phyloP scores from a whole-genome alignment of 139 green algal genomes.

The Mesotaenium endlicherianum region DNA sequence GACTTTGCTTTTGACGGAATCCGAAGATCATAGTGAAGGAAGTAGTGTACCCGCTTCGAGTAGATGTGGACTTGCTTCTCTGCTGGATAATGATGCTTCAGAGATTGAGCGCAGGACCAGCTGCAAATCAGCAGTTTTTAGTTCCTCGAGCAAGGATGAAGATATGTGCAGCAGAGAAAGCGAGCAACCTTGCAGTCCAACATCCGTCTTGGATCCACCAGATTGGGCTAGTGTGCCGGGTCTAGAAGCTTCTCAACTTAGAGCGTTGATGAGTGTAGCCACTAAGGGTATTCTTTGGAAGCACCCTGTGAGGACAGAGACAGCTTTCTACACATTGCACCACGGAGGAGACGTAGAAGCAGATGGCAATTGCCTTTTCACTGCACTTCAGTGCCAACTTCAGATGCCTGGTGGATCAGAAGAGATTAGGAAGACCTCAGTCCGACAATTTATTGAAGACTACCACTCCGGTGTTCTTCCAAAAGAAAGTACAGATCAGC shows the following conservation, averaged over 20 bases:
- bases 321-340: slow-evolving; percentile 29
- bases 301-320: background rate
- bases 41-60: too few species aligned
- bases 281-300: slow-evolving; percentile 29
- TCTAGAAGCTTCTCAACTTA: slow-evolving; percentile 14
- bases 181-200: too few species aligned
- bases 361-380: slow-evolving; percentile 46
- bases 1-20: too few species aligned
- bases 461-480: slow-evolving; percentile 20
- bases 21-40: too few species aligned
- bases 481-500: background rate
- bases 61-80: too few species aligned
- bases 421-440: slow-evolving; percentile 9
- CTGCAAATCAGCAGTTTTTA: too few species aligned
- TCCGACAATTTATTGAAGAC: slow-evolving; percentile 31
- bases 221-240: slow-evolving; percentile 21
- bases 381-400: slow-evolving; percentile 7
- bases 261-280: slow-evolving; percentile 1
- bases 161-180: too few species aligned
- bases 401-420: background rate
- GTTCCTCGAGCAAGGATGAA: too few species aligned
- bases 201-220: too few species aligned
- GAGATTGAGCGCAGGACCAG: too few species aligned
- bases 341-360: slow-evolving; percentile 36
- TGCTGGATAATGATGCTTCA: too few species aligned